Evolutionary conservation across 495 filamentous ascomycete species (phyloP), one percentile per base, ranked within the genome.

Genomic region (Neurospora terricola): DNA sequence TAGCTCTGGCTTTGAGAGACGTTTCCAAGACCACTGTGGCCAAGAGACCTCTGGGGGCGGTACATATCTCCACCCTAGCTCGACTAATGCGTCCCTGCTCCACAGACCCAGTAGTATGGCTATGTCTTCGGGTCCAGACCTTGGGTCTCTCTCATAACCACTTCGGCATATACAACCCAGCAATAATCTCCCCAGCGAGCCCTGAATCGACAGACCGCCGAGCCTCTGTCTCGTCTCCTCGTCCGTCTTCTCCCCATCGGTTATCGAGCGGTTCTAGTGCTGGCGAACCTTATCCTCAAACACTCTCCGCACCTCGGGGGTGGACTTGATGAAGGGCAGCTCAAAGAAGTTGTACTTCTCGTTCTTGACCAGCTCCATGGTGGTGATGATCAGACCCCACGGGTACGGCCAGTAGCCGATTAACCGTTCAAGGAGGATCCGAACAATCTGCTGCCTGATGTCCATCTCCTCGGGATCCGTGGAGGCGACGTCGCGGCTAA

Each of bases 381-480:
- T 87, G 27, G 94, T 97, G 72, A 97, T 91, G 80, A 98, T 92
- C 48, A 98, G 82, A 18, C 96, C 96, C 96, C 96, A 99, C 16
- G 96, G 94, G 80, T 98, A 96, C 38, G 96, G 96, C 79, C 94
- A 93, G 80, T 92, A 93, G 21, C 94, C 93, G 70, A 95, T 89
- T 69, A 97, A 82, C 45, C 96, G 87, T 84, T 99, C 96, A 6
- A 98, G 81, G 59, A 98, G 82, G 59, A 98, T 89, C 34, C 94
- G 89, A 59, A 93, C 92, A 74, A 98, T 93, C 80, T 96, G 92
- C 82, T 98, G 91, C 38, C 94, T 91, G 70, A 97, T 90, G 71
- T 96, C 93, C 3, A 87, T 87, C 78, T 93, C 91, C 77, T 94
- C 91, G 39, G 90, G 88, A 78, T 96, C 93, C 66, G 88, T 86